phyloP scores from a whole-genome alignment of 1,139 yeast species.

The Magnusiomyces clavatus region DNA sequence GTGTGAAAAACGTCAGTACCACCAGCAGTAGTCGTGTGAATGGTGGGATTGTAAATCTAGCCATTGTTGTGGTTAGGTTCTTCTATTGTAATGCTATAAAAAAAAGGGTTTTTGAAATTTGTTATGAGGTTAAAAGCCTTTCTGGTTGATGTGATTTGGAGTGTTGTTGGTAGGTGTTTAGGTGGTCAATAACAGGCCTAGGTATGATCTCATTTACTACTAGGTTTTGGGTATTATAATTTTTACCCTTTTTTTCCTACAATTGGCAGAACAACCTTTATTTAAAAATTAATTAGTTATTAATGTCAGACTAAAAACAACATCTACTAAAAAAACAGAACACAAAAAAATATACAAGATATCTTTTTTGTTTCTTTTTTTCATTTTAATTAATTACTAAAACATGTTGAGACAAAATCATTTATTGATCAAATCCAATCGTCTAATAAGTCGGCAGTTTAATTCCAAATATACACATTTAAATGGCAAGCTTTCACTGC shows the following conservation, averaged over 20 bases:
- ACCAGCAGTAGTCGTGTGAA: conserved; percentile 33
- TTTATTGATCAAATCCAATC: background rate
- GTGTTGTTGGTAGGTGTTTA: background rate
- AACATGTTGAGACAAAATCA: background rate
- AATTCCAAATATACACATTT: no score
- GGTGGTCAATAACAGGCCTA: no score
- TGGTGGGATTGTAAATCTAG: conserved; percentile 31
- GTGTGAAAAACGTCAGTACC: conserved; percentile 29
- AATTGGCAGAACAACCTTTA: background rate
- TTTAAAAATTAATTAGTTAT: no score
- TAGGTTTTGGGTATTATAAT: no score
- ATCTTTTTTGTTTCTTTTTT: background rate
- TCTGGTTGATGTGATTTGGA: background rate
- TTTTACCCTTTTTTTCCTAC: background rate
- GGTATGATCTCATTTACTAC: no score
- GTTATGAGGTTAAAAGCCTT: background rate
- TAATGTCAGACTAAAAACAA: no score
- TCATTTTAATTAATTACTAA: background rate
- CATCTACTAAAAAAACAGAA: no score
- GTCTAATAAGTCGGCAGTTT: no score
- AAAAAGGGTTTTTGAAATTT: no score
- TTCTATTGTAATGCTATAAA: no score
- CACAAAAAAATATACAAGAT: no score
- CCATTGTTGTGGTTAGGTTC: conserved; percentile 3
- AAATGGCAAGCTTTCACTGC: no score